These are phyloP conservation scores for Sugiyamaella floridensis DNA, from an alignment of 805 yeast species.

Conservation along the genomic window DNA sequence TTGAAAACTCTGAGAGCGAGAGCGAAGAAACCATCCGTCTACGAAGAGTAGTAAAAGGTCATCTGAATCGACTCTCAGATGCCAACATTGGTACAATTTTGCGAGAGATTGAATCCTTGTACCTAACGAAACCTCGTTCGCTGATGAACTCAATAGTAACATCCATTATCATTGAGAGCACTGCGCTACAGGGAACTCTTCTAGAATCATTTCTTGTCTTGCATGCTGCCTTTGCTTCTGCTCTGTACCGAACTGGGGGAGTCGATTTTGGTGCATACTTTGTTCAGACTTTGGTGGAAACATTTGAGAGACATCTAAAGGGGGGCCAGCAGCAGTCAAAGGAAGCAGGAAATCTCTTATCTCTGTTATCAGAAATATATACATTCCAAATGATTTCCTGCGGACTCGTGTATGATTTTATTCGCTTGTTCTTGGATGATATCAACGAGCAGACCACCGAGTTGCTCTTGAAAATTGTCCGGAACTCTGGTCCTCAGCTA, in stretches of 20 bases:
- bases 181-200: constrained; percentile 56
- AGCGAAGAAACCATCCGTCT: constrained; percentile 45
- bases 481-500: constrained; percentile 74
- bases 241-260: constrained; percentile 74
- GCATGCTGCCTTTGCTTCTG: constrained; percentile 69
- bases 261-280: constrained; percentile 84
- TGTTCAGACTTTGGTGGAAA: constrained; percentile 72
- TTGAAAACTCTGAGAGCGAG: constrained; percentile 30
- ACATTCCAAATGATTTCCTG: constrained; percentile 71
- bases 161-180: constrained; percentile 54
- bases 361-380: constrained; percentile 70
- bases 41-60: constrained; percentile 65
- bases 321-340: constrained; percentile 25
- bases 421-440: constrained; percentile 43
- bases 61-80: constrained; percentile 83
- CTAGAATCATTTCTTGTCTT: constrained; percentile 72
- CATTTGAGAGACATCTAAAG: constrained; percentile 38
- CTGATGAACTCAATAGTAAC: constrained; percentile 68
- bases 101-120: constrained; percentile 58
- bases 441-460: constrained; percentile 73
- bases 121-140: constrained; percentile 64
- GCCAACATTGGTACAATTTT: constrained; percentile 69
- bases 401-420: constrained; percentile 68
- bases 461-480: constrained; percentile 60
- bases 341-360: constrained; percentile 59